Evolutionary conservation across 495 filamentous ascomycete genomes (phyloP).

Genomic region (Podospora pseudopauciseta): DNA sequence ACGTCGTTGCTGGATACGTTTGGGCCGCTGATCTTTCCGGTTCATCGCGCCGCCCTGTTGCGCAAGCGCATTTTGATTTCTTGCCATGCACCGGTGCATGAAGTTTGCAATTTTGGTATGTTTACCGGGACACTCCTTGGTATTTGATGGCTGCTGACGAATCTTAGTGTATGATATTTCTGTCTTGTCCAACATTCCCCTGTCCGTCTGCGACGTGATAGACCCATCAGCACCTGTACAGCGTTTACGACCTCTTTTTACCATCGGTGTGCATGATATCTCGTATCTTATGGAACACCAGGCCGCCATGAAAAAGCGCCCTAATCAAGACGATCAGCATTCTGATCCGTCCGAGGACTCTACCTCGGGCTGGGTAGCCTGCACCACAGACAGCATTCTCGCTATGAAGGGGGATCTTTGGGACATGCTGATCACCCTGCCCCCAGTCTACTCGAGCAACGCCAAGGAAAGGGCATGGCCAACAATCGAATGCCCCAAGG

Average conservation of each 20-base stretch:
- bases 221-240: conserved; percentile 55
- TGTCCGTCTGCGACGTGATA: conserved; percentile 61
- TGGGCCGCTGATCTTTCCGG: conserved; percentile 84
- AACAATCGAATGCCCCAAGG: conserved; percentile 60
- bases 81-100: conserved; percentile 76
- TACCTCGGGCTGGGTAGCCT: conserved; percentile 79
- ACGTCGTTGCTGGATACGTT: conserved; percentile 72
- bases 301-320: conserved; percentile 33
- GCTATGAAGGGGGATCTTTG: conserved; percentile 79
- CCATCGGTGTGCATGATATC: conserved; percentile 89
- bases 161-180: conserved; percentile 83
- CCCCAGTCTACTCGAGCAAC: conserved; percentile 50
- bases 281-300: conserved; percentile 61
- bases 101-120: conserved; percentile 83
- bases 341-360: conserved; percentile 40
- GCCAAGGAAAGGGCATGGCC: conserved; percentile 69
- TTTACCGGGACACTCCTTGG: background rate
- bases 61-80: conserved; percentile 86
- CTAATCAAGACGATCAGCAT: conserved; percentile 23
- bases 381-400: conserved; percentile 89
- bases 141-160: conserved; percentile 4
- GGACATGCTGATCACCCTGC: conserved; percentile 81
- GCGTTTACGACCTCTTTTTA: conserved; percentile 81
- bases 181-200: conserved; percentile 74
- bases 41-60: conserved; percentile 83